Evolutionary conservation across 352 stramenopile species (phyloP), one percentile per base, ranked within the genome.

Genomic region (Phytophthora podocarpi): DNA sequence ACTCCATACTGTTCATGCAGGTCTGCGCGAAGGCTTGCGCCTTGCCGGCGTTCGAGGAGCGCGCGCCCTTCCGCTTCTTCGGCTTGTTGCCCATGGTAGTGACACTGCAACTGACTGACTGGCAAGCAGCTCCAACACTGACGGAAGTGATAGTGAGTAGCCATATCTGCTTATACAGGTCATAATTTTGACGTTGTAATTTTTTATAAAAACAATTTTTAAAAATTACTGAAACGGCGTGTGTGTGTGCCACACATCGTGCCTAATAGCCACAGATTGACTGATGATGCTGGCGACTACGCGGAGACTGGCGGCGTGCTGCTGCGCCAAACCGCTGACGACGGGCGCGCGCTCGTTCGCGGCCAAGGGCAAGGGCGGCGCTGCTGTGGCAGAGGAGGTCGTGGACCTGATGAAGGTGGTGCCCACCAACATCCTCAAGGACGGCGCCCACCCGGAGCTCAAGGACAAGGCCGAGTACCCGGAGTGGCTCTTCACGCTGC

Each of bases 341-440:
- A 37, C 64, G 31, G 67, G 73, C 36, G 79, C 61, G 52, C 83
- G 83, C 15, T 57, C 71, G 45, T 90, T 90, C 49, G 83, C 83
- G 15, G 80, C 79, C 43, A 92, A 91, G 67, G 80, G 82, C 3
- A 87, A 87, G 41, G 72, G 56, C 18, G 65, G 59, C 16, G 63
- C 68, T 24, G 78, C 80, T 18, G 67, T 80, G 10, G 80, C 82
- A 30, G 86, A 91, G 37, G 83, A 92, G 48, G 78, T 80, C 16
- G 77, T 95, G 43, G 86, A 95, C 69, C 70, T 95, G 39, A 76
- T 70, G 37, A 80, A 76, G 62, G 78, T 89, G 42, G 85, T 93
- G 57, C 86, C 86, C 13, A 82, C 84, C 55, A 95, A 95, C 73
- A 95, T 95, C 52, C 74, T 82, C 56, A 95, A 95, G 71, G 86